Evolutionary conservation across 495 filamentous ascomycete genomes (phyloP), one percentile per base, ranked within the genome.

Genomic region (Hyaloscypha bicolor): DNA sequence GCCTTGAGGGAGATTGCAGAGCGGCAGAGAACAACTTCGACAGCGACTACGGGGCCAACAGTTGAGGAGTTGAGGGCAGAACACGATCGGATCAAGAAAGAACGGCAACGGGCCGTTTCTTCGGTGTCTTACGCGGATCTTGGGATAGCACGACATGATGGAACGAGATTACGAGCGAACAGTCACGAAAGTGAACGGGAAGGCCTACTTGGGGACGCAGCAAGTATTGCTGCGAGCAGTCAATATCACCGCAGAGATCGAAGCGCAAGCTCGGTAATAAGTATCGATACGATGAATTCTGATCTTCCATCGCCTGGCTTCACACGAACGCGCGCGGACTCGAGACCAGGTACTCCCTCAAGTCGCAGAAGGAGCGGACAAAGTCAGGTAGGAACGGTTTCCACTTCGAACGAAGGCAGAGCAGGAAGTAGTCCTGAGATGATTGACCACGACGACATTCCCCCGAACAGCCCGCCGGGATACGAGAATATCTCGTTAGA

Each of bases 91-190:
- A 81, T 90, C 35, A 81, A 81, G 63, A 77, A 79, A 19, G 86
- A 87, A 55, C 86, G 92, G 9, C 89, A 93, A 32, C 83, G 90
- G 32, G 85, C 93, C 9, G 88, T 97, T 51, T 91, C 91, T 55
- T 91, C 87, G 65, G 95, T 97, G 16, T 88, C 86, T 64, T 99
- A 99, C 73, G 93, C 88, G 6, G 90, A 92, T 11, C 76, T 98
- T 12, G 95, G 95, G 35, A 85, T 96, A 58, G 93, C 92, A 9
- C 83, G 93, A 56, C 93, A 94, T 68, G 95, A 98, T 73, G 95
- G 95, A 22, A 92, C 91, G 0, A 86, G 95, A 16, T 77, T 99
- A 62, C 88, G 95, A 51, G 92, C 92, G 21, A 90, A 89, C 70
- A 94, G 91, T 57, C 82, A 82, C 29, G 93, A 94, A 67, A 92